A percentile compares a stretch with the other conserved stretches of the same genome.
Conservation (phyloP, 2,329 filamentous ascomycete genomes). For the Fusarium continuum region DNA sequence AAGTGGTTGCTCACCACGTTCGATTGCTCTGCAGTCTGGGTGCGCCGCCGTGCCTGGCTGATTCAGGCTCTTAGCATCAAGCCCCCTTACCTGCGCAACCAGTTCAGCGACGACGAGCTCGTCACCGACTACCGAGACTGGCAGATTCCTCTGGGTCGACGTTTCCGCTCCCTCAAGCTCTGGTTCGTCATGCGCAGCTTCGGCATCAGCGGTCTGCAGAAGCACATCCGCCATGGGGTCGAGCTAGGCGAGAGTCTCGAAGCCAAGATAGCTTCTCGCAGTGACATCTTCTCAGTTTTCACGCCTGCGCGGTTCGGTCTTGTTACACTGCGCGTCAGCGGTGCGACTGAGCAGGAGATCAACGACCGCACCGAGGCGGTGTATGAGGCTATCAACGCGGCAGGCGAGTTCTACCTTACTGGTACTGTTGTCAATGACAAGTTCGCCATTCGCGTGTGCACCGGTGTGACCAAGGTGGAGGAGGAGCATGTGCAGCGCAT, state of each 20-base stretch:
- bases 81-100: slow-evolving; percentile 83
- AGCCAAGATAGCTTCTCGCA: slow-evolving; percentile 62
- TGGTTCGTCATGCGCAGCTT: slow-evolving; percentile 93
- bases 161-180: slow-evolving; percentile 89
- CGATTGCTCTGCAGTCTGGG: slow-evolving; percentile 82
- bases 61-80: slow-evolving; percentile 81
- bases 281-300: slow-evolving; percentile 79
- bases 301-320: slow-evolving; percentile 80
- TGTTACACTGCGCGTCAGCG: slow-evolving; percentile 74
- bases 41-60: slow-evolving; percentile 79
- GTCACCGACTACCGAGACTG: slow-evolving; percentile 97
- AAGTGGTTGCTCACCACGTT: slow-evolving; percentile 98
- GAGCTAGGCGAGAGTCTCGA: slow-evolving; percentile 76
- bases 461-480: slow-evolving; percentile 70
- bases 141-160: slow-evolving; percentile 91
- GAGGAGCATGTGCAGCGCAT: slow-evolving; percentile 78
- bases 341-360: slow-evolving; percentile 58
- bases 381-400: slow-evolving; percentile 77
- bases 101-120: slow-evolving; percentile 79
- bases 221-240: slow-evolving; percentile 76
- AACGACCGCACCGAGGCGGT: slow-evolving; percentile 78
- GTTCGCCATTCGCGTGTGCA: slow-evolving; percentile 84
- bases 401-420: slow-evolving; percentile 84
- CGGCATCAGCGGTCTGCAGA: slow-evolving; percentile 78
- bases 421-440: slow-evolving; percentile 76